phyloP scores from a whole-genome alignment of 2,329 filamentous ascomycete genomes.

The Teratosphaeria gauchensis region DNA sequence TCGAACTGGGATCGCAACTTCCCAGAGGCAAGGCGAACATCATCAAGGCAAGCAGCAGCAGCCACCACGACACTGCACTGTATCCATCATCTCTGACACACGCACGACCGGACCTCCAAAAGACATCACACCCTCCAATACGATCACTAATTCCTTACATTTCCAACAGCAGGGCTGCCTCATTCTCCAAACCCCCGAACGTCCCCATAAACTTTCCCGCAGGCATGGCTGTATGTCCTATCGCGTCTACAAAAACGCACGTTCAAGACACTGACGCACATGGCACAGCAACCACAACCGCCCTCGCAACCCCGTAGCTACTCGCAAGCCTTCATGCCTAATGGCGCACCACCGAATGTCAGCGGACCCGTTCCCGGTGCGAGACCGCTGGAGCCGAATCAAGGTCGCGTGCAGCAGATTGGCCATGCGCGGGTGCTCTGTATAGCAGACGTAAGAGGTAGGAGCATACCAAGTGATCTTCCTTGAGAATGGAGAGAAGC shows the following conservation, averaged over 20 bases:
- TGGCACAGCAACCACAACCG: slow-evolving; percentile 28
- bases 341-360: slow-evolving; percentile 29
- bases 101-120: not conserved
- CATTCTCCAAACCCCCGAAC: not conserved
- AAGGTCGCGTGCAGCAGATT: slow-evolving; percentile 42
- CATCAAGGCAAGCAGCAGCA: not conserved
- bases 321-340: slow-evolving; percentile 37
- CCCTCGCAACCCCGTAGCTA: slow-evolving; percentile 42
- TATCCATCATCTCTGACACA: not conserved
- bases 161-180: not conserved
- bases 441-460: slow-evolving; percentile 45
- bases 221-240: slow-evolving; percentile 1
- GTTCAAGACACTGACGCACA: slow-evolving; percentile 3
- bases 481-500: slow-evolving; percentile 2
- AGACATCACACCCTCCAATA: not conserved
- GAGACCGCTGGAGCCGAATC: slow-evolving; percentile 41
- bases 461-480: slow-evolving; percentile 6
- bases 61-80: not conserved
- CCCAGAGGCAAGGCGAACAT: not conserved
- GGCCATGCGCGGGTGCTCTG: slow-evolving; percentile 41
- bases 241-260: not conserved
- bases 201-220: not conserved
- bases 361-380: slow-evolving; percentile 31
- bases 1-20: not conserved
- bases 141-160: not conserved